Percentiles rank a stretch among this genome's conserved stretches.
phyloP scores from a whole-genome alignment of 768 basidiomycete species.

The Gloeopeniophorella convolvens region DNA sequence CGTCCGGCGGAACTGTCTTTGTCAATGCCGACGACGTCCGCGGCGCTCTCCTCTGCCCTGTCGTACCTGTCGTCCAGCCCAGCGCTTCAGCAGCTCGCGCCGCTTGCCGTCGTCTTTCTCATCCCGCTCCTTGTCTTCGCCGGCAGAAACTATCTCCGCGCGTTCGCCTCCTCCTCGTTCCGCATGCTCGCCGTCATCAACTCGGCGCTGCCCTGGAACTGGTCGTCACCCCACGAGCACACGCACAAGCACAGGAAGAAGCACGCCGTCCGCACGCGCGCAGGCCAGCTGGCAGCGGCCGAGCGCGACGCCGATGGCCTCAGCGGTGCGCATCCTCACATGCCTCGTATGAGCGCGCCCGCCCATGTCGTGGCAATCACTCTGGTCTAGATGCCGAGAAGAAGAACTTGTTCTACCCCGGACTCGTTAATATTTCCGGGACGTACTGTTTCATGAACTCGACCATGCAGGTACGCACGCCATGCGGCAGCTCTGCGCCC shows the following conservation, averaged over 20 bases:
- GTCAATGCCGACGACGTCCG: conserved; percentile 13
- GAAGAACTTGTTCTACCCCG: conserved; percentile 62
- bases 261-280: conserved; percentile 39
- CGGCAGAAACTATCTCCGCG: conserved; percentile 25
- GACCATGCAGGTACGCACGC: conserved; percentile 63
- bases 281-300: conserved; percentile 52
- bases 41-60: conserved; percentile 2
- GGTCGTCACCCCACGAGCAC: conserved; percentile 30
- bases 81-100: conserved; percentile 49
- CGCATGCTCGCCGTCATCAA: conserved; percentile 58
- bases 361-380: not conserved
- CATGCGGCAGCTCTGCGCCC: not conserved
- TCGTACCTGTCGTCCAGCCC: conserved; percentile 16
- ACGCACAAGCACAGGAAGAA: conserved; percentile 44
- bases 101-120: conserved; percentile 46
- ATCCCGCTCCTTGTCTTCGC: conserved; percentile 32
- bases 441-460: conserved; percentile 99
- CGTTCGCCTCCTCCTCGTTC: conserved; percentile 23
- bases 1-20: too few species aligned
- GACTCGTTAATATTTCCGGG: conserved; percentile 91
- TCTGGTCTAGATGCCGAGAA: conserved; percentile 11
- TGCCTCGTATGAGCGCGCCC: not conserved
- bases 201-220: conserved; percentile 57
- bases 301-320: conserved; percentile 30
- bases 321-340: conserved; percentile 24